Base-by-base conservation (phyloP, 305 asterid species). In the Coffea humblotiana region DNA sequence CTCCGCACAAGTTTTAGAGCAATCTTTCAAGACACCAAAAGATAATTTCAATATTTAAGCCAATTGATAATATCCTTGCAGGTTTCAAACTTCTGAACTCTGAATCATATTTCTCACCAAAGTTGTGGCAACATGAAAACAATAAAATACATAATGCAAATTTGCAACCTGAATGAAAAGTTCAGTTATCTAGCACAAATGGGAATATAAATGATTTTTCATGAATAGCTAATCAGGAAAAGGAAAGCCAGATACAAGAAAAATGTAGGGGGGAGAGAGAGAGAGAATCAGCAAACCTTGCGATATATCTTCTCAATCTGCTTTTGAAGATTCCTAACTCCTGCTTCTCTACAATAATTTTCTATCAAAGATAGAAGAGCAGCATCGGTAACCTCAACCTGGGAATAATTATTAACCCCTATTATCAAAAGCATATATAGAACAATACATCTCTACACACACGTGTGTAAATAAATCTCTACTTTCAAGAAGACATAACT, bases 271-370 rank as follows among this genome's bases (percentile, higher is more conserved):
- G 47, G 63, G 45, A 54, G 6, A 16, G 54, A 66, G 43, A 70
- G 49, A 74, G 67, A 69, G 19, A 47, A 21, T 37, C 45, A 8
- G 40, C 51, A 76, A 83, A 93, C 98, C 99, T 96, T 96, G 84
- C 98, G 89, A 79, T 96, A 96, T 83, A 96, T 96, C 90, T 96
- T 94, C 89, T 96, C 98, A 82, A 96, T 96, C 84, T 96, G 99
- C 93, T 96, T 96, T 83, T 96, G 99, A 87, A 96, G 98, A 87
- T 92, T 96, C 81, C 99, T 91, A 56, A 96, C 99, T 72, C 99
- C 99, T 8, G 99, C 97, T 91, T 96, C 99, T 89, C 99, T 86
- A 91, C 98, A 96, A 84, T 96, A 96, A 88, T 88, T 94, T 86
- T 96, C 99, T 69, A 94, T 92, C 83, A 96, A 84, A 75, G 92